A percentile compares a stretch with the other conserved stretches of the same genome.
Conservation (phyloP, 1,284 basidiomycete species). For the Marasmius fiardii region DNA sequence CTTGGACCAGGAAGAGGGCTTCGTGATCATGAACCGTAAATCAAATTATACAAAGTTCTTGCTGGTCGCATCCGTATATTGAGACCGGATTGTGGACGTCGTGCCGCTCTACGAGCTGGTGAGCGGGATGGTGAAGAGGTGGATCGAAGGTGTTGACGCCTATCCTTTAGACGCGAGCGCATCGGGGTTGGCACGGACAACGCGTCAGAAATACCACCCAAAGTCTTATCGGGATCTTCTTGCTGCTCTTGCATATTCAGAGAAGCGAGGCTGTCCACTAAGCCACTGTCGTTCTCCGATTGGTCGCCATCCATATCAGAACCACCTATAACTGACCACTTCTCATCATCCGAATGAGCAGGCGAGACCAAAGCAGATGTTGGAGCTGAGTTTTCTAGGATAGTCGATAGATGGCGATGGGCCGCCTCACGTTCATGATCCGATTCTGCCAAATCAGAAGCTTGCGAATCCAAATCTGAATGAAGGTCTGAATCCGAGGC, state of each 20-base stretch:
- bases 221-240: conserved; percentile 10
- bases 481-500: conserved; percentile 49
- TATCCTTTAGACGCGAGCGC: conserved; percentile 1
- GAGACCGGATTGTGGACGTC: conserved; percentile 9
- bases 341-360: conserved; percentile 7
- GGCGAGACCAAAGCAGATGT: conserved; percentile 22
- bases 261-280: conserved; percentile 22
- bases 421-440: conserved; percentile 34
- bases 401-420: conserved; percentile 26
- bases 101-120: conserved; percentile 24
- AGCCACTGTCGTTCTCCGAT: conserved; percentile 28
- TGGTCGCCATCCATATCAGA: conserved; percentile 27
- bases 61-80: background rate
- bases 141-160: conserved; percentile 23
- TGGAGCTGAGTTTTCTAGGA: conserved; percentile 29
- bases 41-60: conserved; percentile 12
- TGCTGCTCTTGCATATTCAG: conserved; percentile 13
- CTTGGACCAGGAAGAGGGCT: background rate
- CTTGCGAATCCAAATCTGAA: conserved; percentile 33
- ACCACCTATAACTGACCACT: background rate
- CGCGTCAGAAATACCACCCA: conserved; percentile 4
- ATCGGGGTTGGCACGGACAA: background rate
- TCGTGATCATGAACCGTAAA: conserved; percentile 5
- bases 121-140: conserved; percentile 44
- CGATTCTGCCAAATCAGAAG: conserved; percentile 35